Percentiles rank a stretch among this genome's conserved stretches.
phyloP scores from a whole-genome alignment of 1,139 yeast genomes.

The Kurtzmaniella quercitrusa region DNA sequence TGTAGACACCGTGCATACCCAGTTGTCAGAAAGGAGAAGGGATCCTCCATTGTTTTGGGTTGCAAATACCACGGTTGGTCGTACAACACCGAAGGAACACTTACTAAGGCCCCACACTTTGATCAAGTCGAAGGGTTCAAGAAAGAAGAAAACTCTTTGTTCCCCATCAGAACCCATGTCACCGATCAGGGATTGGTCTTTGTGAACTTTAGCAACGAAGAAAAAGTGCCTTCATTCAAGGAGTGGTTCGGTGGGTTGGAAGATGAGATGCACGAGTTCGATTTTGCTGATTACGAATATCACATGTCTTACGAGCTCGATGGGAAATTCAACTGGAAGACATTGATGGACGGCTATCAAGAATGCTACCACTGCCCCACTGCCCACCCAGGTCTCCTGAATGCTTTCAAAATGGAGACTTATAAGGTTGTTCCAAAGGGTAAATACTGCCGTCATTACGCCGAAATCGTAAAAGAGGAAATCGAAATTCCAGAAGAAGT shows the following conservation, averaged over 20 bases:
- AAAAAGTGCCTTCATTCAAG: constrained; percentile 40
- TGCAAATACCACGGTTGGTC: constrained; percentile 69
- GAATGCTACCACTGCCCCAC: constrained; percentile 67
- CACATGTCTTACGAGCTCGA: constrained; percentile 64
- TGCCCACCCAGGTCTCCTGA: constrained; percentile 56
- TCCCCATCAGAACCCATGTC: constrained; percentile 49
- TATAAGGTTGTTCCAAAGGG: constrained; percentile 57
- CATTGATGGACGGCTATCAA: constrained; percentile 64
- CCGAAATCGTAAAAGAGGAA: constrained; percentile 19
- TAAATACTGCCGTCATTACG: constrained; percentile 56
- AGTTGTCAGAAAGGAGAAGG: constrained; percentile 52
- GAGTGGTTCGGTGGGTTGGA: constrained; percentile 50
- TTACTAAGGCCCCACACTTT: constrained; percentile 60
- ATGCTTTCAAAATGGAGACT: constrained; percentile 61
- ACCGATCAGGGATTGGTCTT: constrained; percentile 56
- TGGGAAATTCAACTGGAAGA: constrained; percentile 63
- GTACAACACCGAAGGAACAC: constrained; percentile 52
- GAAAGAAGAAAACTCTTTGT: constrained; percentile 51
- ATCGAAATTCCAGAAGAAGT: constrained; percentile 9
- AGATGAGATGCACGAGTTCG: constrained; percentile 51
- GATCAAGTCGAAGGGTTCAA: constrained; percentile 55
- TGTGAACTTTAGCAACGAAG: constrained; percentile 41
- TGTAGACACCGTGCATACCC: constrained; percentile 66
- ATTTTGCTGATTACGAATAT: constrained; percentile 56
- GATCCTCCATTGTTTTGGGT: constrained; percentile 53